A percentile compares a stretch with the other conserved stretches of the same genome.
Conservation (phyloP, 2,329 filamentous ascomycete genomes). For the Cyphellophora europaea region DNA sequence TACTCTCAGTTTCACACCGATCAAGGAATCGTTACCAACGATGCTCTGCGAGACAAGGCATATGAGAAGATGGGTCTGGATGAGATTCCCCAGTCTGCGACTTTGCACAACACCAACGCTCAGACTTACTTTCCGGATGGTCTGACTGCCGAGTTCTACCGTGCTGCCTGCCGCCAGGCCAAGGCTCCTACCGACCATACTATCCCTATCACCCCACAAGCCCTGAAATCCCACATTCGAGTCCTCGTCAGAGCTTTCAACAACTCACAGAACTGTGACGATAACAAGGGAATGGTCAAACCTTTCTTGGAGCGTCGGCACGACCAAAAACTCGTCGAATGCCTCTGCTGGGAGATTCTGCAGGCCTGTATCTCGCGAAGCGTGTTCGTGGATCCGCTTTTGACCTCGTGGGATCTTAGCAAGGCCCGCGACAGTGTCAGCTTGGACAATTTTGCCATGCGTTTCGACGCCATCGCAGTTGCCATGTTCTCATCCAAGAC, state of each 20-base stretch:
- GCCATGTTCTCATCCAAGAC: constrained; percentile 23
- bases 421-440: constrained; percentile 16
- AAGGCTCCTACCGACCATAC: constrained; percentile 16
- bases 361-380: constrained; percentile 21
- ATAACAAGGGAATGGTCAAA: constrained; percentile 24
- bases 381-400: constrained; percentile 14
- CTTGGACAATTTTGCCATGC: constrained; percentile 16
- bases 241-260: constrained; percentile 25
- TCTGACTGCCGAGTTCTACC: constrained; percentile 7
- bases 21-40: not conserved
- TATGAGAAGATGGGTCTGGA: not conserved
- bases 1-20: not conserved
- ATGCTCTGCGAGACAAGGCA: not conserved
- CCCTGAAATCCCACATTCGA: constrained; percentile 21
- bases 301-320: constrained; percentile 22
- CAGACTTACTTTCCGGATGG: not conserved
- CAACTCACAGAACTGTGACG: constrained; percentile 18
- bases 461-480: constrained; percentile 14
- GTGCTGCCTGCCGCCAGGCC: constrained; percentile 5
- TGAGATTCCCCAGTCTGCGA: not conserved
- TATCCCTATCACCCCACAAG: constrained; percentile 17
- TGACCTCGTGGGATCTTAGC: constrained; percentile 16
- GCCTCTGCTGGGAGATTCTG: constrained; percentile 25
- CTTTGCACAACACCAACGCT: not conserved
- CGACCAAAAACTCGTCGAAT: constrained; percentile 21